Conservation (phyloP, 768 basidiomycete species). For the Russula sp. region DNA sequence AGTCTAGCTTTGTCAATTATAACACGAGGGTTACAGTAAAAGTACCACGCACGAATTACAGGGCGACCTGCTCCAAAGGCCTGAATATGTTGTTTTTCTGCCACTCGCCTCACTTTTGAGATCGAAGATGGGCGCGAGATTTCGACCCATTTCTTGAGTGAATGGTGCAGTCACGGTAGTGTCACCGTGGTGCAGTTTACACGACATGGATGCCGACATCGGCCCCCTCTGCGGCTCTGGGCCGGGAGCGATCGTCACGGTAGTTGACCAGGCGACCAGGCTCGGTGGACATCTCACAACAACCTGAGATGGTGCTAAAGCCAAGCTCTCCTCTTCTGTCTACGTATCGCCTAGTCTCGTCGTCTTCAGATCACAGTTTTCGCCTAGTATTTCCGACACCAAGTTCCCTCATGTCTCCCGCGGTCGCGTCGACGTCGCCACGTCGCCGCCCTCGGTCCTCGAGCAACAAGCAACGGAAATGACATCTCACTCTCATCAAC, state of each 20-base stretch:
- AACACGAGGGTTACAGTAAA: neutral
- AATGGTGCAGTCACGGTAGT: no score
- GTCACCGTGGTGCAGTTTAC: no score
- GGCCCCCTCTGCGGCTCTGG: no score
- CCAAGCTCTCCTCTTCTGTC: conserved; percentile 11
- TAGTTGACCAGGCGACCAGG: neutral
- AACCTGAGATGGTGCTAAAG: neutral
- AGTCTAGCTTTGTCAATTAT: conserved; percentile 21
- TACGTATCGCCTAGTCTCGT: conserved; percentile 8
- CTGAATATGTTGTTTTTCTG: conserved; percentile 28
- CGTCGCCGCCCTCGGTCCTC: conserved; percentile 25
- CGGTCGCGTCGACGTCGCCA: conserved; percentile 17
- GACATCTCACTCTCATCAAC: conserved; percentile 26
- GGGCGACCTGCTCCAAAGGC: conserved; percentile 24
- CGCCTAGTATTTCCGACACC: conserved; percentile 18
- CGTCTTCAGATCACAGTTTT: conserved; percentile 13
- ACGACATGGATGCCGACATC: no score
- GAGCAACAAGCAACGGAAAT: conserved; percentile 20
- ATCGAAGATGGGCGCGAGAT: neutral
- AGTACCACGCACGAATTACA: conserved; percentile 24
- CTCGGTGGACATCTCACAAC: no score
- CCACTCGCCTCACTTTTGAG: conserved; percentile 24
- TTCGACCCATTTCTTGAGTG: conserved; percentile 16
- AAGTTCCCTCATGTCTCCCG: conserved; percentile 17
- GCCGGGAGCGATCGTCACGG: no score